Evolutionary conservation across 2,329 filamentous ascomycete species (phyloP).

Genomic region (Penicillium sclerotigenum): DNA sequence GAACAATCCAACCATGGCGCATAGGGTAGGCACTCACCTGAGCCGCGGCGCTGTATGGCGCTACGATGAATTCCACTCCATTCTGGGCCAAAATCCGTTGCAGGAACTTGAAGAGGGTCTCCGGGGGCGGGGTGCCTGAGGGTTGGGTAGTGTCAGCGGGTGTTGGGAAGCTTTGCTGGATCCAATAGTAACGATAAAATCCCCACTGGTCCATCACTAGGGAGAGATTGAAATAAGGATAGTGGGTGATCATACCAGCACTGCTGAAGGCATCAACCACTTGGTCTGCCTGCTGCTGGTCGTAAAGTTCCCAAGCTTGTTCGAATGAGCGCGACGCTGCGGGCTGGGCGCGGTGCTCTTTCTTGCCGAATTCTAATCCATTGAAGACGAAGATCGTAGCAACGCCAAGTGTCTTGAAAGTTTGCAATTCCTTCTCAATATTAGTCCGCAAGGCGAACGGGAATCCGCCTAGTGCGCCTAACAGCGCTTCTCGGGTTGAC

Average conservation of each 20-base stretch:
- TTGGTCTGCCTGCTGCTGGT: slow-evolving; percentile 71
- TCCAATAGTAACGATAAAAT: background rate
- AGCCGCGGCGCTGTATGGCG: slow-evolving; percentile 82
- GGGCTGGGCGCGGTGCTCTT: slow-evolving; percentile 63
- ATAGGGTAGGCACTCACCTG: slow-evolving; percentile 57
- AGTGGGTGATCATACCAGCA: slow-evolving; percentile 57
- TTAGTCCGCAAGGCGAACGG: slow-evolving; percentile 73
- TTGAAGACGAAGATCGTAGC: slow-evolving; percentile 89
- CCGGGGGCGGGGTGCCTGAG: slow-evolving; percentile 65
- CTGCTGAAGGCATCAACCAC: slow-evolving; percentile 86
- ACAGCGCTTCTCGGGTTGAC: slow-evolving; percentile 76
- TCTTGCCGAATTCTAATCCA: slow-evolving; percentile 74
- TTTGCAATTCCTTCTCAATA: slow-evolving; percentile 72
- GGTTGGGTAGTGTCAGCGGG: slow-evolving; percentile 27
- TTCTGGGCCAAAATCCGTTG: slow-evolving; percentile 69
- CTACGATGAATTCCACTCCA: slow-evolving; percentile 71
- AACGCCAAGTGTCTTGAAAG: slow-evolving; percentile 67
- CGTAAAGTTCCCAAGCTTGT: slow-evolving; percentile 83
- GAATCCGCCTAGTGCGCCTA: slow-evolving; percentile 83
- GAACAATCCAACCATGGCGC: background rate
- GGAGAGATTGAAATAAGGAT: background rate
- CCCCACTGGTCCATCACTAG: slow-evolving; percentile 2
- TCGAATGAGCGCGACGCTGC: slow-evolving; percentile 67
- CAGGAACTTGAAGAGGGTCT: slow-evolving; percentile 72
- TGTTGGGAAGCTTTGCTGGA: slow-evolving; percentile 1